Evolutionary conservation across 768 basidiomycete genomes (phyloP).

Genomic region (Neoboletus brunneissimus): DNA sequence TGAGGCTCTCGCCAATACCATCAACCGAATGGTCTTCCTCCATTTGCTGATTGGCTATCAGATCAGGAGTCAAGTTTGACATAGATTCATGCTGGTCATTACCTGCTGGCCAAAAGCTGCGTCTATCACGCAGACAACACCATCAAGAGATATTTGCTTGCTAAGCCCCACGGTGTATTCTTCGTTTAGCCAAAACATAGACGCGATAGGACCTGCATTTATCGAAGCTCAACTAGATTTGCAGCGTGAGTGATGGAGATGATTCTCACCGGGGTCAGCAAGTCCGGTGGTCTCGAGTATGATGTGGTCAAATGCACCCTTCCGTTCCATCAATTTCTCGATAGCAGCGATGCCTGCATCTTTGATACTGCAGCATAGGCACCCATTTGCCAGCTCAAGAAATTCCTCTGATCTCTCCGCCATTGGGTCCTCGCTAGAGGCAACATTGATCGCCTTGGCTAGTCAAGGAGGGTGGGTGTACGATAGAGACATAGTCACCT

Average conservation of each 20-base stretch:
- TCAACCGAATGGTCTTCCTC: conserved; percentile 69
- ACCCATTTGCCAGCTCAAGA: conserved; percentile 92
- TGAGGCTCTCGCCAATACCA: conserved; percentile 72
- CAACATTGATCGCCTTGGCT: conserved; percentile 87
- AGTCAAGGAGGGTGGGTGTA: conserved; percentile 6
- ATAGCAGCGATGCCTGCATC: conserved; percentile 92
- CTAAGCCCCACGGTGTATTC: conserved; percentile 70
- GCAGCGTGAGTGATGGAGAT: neutral
- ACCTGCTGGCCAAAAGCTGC: conserved; percentile 74
- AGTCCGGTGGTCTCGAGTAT: conserved; percentile 94
- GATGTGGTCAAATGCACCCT: conserved; percentile 92
- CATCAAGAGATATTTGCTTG: conserved; percentile 74
- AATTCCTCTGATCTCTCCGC: conserved; percentile 76
- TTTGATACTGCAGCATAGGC: conserved; percentile 97
- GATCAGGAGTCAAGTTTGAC: conserved; percentile 5
- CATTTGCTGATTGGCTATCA: conserved; percentile 65
- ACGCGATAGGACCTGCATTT: conserved; percentile 71
- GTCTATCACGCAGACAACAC: conserved; percentile 91
- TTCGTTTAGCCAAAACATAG: conserved; percentile 86
- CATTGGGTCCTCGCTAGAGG: conserved; percentile 59
- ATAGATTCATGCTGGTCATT: conserved; percentile 33
- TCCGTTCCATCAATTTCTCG: conserved; percentile 83
- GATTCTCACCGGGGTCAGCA: conserved; percentile 79
- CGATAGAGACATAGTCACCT: neutral
- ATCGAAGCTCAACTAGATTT: conserved; percentile 1